Percentiles rank a stretch among this genome's conserved stretches.
These are phyloP conservation scores for Malus orientalis DNA, from an alignment of 306 rosid species.

Conservation along the genomic window DNA sequence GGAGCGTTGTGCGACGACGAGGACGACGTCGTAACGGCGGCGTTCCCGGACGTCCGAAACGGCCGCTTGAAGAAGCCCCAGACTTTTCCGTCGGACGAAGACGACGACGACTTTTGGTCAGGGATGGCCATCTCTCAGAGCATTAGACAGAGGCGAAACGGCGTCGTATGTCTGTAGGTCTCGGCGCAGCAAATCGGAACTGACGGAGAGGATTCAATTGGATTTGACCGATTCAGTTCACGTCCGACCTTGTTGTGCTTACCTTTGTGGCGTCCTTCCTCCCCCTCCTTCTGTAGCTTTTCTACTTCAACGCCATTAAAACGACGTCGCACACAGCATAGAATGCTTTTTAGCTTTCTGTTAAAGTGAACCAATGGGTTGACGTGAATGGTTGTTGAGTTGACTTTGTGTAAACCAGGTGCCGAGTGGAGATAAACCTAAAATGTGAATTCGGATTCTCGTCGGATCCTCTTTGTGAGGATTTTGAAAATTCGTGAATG, in stretches of 20 bases:
- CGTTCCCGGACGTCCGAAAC: conserved; percentile 41
- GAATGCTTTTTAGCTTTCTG: neutral
- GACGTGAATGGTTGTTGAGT: conserved; percentile 7
- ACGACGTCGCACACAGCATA: conserved; percentile 9
- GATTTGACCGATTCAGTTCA: conserved; percentile 19
- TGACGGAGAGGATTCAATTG: conserved; percentile 14
- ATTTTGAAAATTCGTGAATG: too few species aligned
- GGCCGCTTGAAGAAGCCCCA: conserved; percentile 92
- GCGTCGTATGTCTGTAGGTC: neutral
- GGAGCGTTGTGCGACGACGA: conserved; percentile 16
- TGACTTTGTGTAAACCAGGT: neutral
- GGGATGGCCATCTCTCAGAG: conserved; percentile 59
- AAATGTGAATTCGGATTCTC: too few species aligned
- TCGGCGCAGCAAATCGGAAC: conserved; percentile 17
- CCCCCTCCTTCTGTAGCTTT: neutral
- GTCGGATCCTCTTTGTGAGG: too few species aligned
- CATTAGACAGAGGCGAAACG: conserved; percentile 13
- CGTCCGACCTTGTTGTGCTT: conserved; percentile 10
- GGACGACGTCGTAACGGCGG: conserved; percentile 40
- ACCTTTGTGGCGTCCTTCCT: neutral
- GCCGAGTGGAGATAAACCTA: neutral
- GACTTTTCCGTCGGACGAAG: conserved; percentile 71
- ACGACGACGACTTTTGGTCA: conserved; percentile 43
- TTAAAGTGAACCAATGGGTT: neutral
- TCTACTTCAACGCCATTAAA: neutral